phyloP scores from a whole-genome alignment of 1,284 basidiomycete genomes.

The Ceratobasidium theobromae region DNA sequence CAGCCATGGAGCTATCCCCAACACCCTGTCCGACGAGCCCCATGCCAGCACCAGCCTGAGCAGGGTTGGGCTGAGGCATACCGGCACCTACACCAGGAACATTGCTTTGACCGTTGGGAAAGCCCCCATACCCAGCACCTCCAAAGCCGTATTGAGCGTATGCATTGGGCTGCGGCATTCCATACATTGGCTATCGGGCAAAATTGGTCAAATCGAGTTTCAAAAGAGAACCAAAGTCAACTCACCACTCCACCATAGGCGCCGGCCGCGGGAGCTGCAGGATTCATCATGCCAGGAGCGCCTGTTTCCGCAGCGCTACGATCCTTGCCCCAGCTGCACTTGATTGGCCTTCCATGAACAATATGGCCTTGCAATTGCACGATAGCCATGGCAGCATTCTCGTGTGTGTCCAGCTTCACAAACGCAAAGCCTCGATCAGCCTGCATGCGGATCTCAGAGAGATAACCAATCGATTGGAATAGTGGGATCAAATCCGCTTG shows the following conservation, averaged over 20 bases:
- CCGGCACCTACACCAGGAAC: conserved; percentile 48
- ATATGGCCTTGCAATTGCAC: conserved; percentile 92
- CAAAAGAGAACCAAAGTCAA: conserved; percentile 28
- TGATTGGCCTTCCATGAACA: conserved; percentile 93
- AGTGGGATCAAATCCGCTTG: conserved; percentile 94
- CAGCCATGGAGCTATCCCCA: conserved; percentile 44
- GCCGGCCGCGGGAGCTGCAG: conserved; percentile 48
- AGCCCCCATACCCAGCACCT: conserved; percentile 61
- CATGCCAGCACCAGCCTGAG: conserved; percentile 57
- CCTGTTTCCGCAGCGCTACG: conserved; percentile 68
- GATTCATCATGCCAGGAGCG: conserved; percentile 59
- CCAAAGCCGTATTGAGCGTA: conserved; percentile 80
- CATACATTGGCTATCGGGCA: conserved; percentile 69
- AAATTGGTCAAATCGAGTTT: conserved; percentile 1
- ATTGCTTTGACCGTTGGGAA: conserved; percentile 52
- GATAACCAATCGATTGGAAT: conserved; percentile 96
- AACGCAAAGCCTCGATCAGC: conserved; percentile 98
- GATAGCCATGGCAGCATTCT: conserved; percentile 96
- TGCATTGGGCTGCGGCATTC: conserved; percentile 76
- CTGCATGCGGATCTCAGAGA: conserved; percentile 98
- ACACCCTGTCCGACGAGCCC: conserved; percentile 36
- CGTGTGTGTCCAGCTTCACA: conserved; percentile 96
- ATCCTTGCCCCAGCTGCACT: conserved; percentile 98
- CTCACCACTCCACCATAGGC: conserved; percentile 75
- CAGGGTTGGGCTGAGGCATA: conserved; percentile 55